Evolutionary conservation across 495 filamentous ascomycete genomes (phyloP), one percentile per base, ranked within the genome.

Genomic region (Cercophora scortea): DNA sequence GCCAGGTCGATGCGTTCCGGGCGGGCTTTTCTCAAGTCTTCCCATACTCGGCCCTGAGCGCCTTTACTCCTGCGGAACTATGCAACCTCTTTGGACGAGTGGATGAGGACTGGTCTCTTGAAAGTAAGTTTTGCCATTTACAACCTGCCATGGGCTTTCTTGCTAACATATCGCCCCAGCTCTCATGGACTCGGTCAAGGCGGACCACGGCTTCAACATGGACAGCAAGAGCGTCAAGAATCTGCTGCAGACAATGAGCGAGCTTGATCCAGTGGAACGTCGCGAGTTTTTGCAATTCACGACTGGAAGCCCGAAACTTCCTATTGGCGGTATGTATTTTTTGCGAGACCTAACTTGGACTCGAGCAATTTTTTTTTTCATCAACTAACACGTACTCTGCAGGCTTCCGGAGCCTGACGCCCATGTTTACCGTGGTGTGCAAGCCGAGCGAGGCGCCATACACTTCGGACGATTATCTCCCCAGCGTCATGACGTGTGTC

Each of bases 131-230:
- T 48, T 3, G 10, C 25, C 25, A 17, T 33, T 16, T 10, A 11
- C 32, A 15, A 7, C 6, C 11, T 25, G 44, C 40, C 4, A 8
- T 35, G 15, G 33, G 2, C 18, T 16, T 16, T 47, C 4, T 41
- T 54, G 43, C 54, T 62, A 51, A 63, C 54, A 17, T 4, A 32
- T 8, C 10, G 17, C 39, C 57, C 7, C 61, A 94, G 89, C 93
- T 38, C 77, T 98, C 19, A 95, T 92, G 81, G 94, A 99, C 63
- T 96, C 92, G 2, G 90, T 99, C 70, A 99, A 97, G 74, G 94
- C 94, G n/a, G 94, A 99, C 62, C 94, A 99, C 65, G 94, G 94
- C 4, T 99, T 89, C 75, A 97, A 97, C 58, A 93, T 99, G 84
- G 94, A 99, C 59, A 97, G 94, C 76, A 89, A 86, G 75, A 96